Conservation (phyloP, 179 eudicot species). For the Beta lomatogona region DNA sequence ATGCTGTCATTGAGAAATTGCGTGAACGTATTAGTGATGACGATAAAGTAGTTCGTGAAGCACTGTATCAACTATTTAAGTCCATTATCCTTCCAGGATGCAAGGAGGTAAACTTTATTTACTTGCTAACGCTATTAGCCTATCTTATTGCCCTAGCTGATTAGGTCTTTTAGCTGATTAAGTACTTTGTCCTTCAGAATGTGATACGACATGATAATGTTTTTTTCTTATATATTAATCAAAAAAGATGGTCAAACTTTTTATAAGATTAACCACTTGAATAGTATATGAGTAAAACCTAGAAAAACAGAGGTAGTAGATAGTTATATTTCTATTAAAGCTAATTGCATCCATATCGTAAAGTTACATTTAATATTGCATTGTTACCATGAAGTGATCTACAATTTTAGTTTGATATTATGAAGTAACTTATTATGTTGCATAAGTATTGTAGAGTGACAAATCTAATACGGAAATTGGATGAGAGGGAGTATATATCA, state of each 20-base stretch:
- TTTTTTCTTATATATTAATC: no score
- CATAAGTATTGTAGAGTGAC: neutral
- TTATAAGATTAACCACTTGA: no score
- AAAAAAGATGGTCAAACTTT: no score
- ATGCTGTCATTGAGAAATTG: conserved; percentile 79
- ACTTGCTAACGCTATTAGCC: neutral
- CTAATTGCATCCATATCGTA: neutral
- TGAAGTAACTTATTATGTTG: neutral
- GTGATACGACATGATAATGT: neutral
- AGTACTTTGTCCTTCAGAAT: no score
- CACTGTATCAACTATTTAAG: conserved; percentile 80
- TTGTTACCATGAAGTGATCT: neutral
- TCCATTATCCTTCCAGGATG: conserved; percentile 76
- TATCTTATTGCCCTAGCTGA: neutral
- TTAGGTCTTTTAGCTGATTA: neutral
- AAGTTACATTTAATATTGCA: neutral
- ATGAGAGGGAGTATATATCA: neutral
- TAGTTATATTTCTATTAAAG: no score
- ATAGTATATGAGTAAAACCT: no score
- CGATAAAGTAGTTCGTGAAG: conserved; percentile 83
- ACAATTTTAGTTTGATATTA: no score
- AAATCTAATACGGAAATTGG: neutral
- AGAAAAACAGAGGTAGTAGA: no score
- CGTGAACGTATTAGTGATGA: conserved; percentile 94
- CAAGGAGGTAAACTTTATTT: conserved; percentile 55